Evolutionary conservation across 495 filamentous ascomycete species (phyloP), one percentile per base, ranked within the genome.

Genomic region (Hypomontagnella monticulosa): DNA sequence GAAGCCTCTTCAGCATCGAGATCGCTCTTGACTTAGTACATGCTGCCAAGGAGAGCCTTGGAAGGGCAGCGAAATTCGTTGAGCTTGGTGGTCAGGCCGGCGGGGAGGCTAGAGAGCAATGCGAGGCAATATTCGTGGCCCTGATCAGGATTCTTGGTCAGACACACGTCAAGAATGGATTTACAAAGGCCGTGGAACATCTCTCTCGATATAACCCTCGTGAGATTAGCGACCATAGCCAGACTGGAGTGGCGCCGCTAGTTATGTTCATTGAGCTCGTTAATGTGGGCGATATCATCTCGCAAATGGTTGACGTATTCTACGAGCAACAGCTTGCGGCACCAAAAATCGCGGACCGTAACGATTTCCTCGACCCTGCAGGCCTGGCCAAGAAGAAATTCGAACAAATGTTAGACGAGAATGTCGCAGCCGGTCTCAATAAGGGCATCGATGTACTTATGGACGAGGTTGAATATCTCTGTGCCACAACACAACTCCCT

Each of bases 231-330:
- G 86, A 91, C 49, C 88, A 93, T 59, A 85, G 87, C 60, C 74
- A 80, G 54, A 73, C 75, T 5, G 92, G 91, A 9, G 95, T 98
- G 18, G 91, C 91, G 43, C 96, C 96, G 1, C 83, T 99, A 0
- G 91, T 97, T 10, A 98, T 92, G 4, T 99, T 99, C 69, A 85
- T 99, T 42, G 96, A 99, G 74, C 85, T 99, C 51, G 96, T 98
- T 71, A 98, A 98, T 72, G 93, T 99, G 3, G 96, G 96, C 50
- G 96, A 99, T 76, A 84, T 99, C 14, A 99, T 99, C 62, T 90
- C 96, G 48, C 96, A 99, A 72, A 99, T 99, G 96, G 85, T 99
- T 56, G 96, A 99, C 70, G 93, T 99, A 15, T 99, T 99, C 77
- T 99, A 96, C 75, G 91, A 96, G 74, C 93, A 97, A 72, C 94